Evolutionary conservation across 176 grass and related monocot genomes (phyloP).

Genomic region (Echinochloa phyllopogon): DNA sequence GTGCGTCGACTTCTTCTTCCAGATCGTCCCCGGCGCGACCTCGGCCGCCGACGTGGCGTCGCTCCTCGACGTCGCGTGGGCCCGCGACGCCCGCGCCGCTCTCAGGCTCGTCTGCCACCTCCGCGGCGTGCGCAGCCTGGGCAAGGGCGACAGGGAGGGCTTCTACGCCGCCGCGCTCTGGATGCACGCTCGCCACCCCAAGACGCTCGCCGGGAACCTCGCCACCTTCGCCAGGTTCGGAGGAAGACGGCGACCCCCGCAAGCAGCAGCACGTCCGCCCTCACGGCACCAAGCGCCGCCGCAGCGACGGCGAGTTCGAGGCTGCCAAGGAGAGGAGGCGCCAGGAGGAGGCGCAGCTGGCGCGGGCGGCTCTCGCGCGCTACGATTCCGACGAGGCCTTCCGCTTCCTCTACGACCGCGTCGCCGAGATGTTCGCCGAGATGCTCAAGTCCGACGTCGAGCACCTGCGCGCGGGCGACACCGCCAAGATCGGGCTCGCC

Average conservation of each 20-base stretch:
- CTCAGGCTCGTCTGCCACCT: constrained; percentile 54
- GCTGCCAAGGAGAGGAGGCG: not conserved
- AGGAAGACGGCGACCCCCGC: not conserved
- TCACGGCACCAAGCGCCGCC: not conserved
- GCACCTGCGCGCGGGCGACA: constrained; percentile 4
- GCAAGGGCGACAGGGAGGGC: constrained; percentile 51
- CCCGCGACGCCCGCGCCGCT: constrained; percentile 12
- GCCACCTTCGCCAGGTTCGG: constrained; percentile 43
- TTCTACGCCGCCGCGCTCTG: constrained; percentile 60
- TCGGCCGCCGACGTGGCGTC: not conserved
- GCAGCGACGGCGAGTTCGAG: not conserved
- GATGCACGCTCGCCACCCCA: constrained; percentile 56
- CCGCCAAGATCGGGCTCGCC: constrained; percentile 31
- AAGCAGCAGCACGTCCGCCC: not conserved
- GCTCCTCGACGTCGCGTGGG: constrained; percentile 34
- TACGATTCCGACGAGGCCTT: constrained; percentile 40
- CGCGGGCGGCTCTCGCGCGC: constrained; percentile 21
- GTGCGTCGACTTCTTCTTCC: constrained; percentile 51
- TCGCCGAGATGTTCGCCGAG: constrained; percentile 51
- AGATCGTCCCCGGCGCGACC: constrained; percentile 34
- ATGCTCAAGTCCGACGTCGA: constrained; percentile 49
- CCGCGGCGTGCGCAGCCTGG: constrained; percentile 47
- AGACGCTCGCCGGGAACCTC: constrained; percentile 57
- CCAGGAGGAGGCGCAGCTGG: constrained; percentile 35
- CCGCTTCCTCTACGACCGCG: constrained; percentile 53